Base-by-base conservation (phyloP, 2,329 filamentous ascomycete species). In the Coccinonectria pachysandricola region DNA sequence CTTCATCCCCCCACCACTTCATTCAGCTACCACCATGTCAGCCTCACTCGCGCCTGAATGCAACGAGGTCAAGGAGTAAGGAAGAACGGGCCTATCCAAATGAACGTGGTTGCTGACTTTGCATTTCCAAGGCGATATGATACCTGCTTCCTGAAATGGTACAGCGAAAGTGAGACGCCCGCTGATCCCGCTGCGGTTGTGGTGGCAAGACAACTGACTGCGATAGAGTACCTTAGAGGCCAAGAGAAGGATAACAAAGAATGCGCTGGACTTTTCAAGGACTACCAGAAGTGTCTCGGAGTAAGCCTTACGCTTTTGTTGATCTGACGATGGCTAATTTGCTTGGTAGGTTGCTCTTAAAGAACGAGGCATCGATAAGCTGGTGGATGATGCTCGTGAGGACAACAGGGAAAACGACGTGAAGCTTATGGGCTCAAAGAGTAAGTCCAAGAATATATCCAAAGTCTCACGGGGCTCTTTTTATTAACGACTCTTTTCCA, bases 121-220 rank as follows among this genome's bases (percentile, higher is more conserved):
- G 9, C 3, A 35, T 5, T 21, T 21, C 9, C 3, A 35, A 95
- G 87, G 54, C 83, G 79, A 45, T 98, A 98, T 53, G 91, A 98
- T 56, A 87, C 80, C 27, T 98, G 91, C 61, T 98, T 98, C 54
- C 64, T 98, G 39, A 96, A 94, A 60, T 98, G 91, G 91, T 98
- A 98, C 57, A 95, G 87, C 52, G 91, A 98, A 60, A 96, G 91
- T 95, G 66, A 32, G 79, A n/a, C n/a, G n/a, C n/a, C n/a, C n/a
- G n/a, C n/a, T n/a, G n/a, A n/a, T n/a, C n/a, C n/a, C n/a, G n/a
- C n/a, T n/a, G n/a, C n/a, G n/a, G n/a, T n/a, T n/a, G n/a, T n/a
- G n/a, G n/a, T n/a, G n/a, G n/a, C n/a, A n/a, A n/a, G n/a, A n/a
- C n/a, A n/a, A n/a, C n/a, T n/a, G n/a, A n/a, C n/a, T n/a, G n/a